These are phyloP conservation scores for Wickerhamomyces sp. DNA, from an alignment of 1,139 yeast species.

Conservation along the genomic window DNA sequence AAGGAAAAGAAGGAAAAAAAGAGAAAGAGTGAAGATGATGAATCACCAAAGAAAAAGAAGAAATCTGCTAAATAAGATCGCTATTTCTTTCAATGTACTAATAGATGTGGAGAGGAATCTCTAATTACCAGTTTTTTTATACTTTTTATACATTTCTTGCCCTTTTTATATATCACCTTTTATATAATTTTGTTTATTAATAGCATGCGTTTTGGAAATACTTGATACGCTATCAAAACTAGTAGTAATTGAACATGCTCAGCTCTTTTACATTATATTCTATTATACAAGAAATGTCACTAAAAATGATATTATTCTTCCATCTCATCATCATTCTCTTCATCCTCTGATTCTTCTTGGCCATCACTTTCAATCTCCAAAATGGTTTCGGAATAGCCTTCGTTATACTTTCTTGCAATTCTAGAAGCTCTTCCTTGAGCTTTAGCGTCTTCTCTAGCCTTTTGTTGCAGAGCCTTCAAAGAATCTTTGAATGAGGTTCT, in stretches of 20 bases:
- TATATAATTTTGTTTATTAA: neutral
- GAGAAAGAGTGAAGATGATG: slow-evolving; percentile 49
- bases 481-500: slow-evolving; percentile 63
- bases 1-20: slow-evolving; percentile 50
- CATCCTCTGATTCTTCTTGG: slow-evolving; percentile 50
- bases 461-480: slow-evolving; percentile 46
- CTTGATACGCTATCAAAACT: neutral
- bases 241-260: no score
- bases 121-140: neutral
- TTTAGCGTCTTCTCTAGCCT: slow-evolving; percentile 56
- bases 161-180: no score
- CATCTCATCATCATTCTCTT: slow-evolving; percentile 25
- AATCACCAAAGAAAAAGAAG: slow-evolving; percentile 36
- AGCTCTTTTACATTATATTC: no score
- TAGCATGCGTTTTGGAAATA: slow-evolving; percentile 2
- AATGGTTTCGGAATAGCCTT: slow-evolving; percentile 47
- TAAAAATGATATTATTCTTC: slow-evolving; percentile 4
- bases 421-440: slow-evolving; percentile 59
- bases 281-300: neutral
- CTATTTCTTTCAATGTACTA: slow-evolving; percentile 1
- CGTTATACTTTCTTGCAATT: slow-evolving; percentile 60
- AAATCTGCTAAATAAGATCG: slow-evolving; percentile 29
- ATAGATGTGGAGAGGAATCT: neutral
- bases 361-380: slow-evolving; percentile 57
- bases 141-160: neutral